A percentile compares a stretch with the other conserved stretches of the same genome.
Conservation (phyloP, 495 filamentous ascomycete species). For the Penicillium parvum region DNA sequence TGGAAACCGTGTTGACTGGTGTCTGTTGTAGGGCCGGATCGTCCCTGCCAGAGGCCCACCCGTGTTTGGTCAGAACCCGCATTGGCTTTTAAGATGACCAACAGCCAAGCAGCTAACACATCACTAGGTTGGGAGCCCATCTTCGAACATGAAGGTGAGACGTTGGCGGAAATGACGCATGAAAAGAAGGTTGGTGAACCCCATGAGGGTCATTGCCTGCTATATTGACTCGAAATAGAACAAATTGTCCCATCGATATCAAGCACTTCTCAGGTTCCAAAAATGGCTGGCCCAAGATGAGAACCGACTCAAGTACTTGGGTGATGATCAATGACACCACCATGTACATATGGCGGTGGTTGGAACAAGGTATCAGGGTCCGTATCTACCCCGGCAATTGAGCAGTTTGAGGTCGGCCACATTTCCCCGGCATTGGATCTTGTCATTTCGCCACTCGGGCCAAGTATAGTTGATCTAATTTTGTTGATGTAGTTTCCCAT, state of each 20-base stretch:
- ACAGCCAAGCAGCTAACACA: slow-evolving; percentile 26
- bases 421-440: not conserved
- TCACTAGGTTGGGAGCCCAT: slow-evolving; percentile 77
- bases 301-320: not conserved
- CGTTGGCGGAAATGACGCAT: slow-evolving; percentile 90
- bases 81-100: too few species aligned
- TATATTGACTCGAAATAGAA: slow-evolving; percentile 44
- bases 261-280: slow-evolving; percentile 71
- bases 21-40: slow-evolving; percentile 53
- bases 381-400: too few species aligned
- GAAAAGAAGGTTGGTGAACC: slow-evolving; percentile 50
- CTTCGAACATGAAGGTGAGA: slow-evolving; percentile 84
- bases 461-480: not conserved
- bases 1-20: not conserved
- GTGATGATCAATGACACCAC: not conserved
- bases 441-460: not conserved
- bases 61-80: slow-evolving; percentile 57
- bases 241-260: slow-evolving; percentile 73
- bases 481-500: slow-evolving; percentile 8
- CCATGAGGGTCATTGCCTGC: not conserved
- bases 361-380: too few species aligned
- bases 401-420: too few species aligned
- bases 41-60: slow-evolving; percentile 47
- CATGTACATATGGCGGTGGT: too few species aligned
- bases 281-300: slow-evolving; percentile 56